A percentile compares a stretch with the other conserved stretches of the same genome.
These are phyloP conservation scores for Apiospora pterosperma DNA, from an alignment of 2,329 filamentous ascomycete genomes.

Conservation along the genomic window DNA sequence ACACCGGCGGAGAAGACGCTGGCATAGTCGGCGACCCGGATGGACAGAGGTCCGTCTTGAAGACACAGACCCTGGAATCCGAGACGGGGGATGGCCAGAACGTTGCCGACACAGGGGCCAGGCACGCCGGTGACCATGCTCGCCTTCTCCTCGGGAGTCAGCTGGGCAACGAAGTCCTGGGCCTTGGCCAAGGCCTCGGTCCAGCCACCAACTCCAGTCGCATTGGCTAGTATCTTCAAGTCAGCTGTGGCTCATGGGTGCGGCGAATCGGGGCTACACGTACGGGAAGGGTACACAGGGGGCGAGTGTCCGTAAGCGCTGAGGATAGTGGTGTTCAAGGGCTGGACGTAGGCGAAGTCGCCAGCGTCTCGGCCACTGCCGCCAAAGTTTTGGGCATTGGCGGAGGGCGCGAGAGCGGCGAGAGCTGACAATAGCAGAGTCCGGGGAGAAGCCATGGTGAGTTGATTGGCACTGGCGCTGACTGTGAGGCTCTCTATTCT, in stretches of 20 bases:
- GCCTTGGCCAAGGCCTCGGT: constrained; percentile 34
- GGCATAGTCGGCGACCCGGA: constrained; percentile 63
- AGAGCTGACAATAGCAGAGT: constrained; percentile 10
- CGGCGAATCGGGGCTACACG: constrained; percentile 13
- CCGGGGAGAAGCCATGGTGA: constrained; percentile 12
- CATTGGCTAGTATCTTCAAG: constrained; percentile 27
- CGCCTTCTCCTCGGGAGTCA: constrained; percentile 15
- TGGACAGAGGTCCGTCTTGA: constrained; percentile 66
- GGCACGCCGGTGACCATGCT: constrained; percentile 15
- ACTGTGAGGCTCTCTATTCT: constrained; percentile 1
- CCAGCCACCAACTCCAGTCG: constrained; percentile 32
- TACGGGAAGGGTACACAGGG: constrained; percentile 34
- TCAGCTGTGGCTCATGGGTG: background rate
- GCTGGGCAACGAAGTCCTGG: constrained; percentile 19
- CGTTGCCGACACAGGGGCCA: constrained; percentile 16
- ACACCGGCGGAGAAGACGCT: constrained; percentile 70
- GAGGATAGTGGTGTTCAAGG: constrained; percentile 37
- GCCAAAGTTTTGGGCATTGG: constrained; percentile 7
- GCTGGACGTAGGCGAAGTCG: constrained; percentile 37
- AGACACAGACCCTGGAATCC: constrained; percentile 60
- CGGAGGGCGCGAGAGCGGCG: constrained; percentile 7
- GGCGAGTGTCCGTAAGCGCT: constrained; percentile 36
- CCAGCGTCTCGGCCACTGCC: constrained; percentile 14
- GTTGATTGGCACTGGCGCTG: constrained; percentile 5
- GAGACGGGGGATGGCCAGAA: constrained; percentile 49